Evolutionary conservation across 371 early-diverging fungal genomes (phyloP), one percentile per base, ranked within the genome.

Genomic region (Mucor velutinosus): DNA sequence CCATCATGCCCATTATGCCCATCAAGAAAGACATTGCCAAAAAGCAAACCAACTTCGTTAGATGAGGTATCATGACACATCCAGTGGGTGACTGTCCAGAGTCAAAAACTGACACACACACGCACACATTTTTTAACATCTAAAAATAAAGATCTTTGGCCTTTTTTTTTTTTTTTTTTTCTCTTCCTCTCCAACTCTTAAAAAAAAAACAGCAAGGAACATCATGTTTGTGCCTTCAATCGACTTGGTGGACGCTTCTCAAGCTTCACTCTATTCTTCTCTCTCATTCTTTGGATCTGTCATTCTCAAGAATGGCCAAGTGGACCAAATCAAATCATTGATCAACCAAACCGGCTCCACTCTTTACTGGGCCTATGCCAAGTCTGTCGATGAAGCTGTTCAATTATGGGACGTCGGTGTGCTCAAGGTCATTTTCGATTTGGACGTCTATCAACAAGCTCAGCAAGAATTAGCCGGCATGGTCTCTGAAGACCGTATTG

Each of bases 361-460:
- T n/a, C 73, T 79, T 29, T 86, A 81, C 73, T 88, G 88, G 88
- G 78, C 83, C 25, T 73, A 74, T 41, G 85, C 86, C 45, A 66
- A 60, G 29, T 69, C 73, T 32, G 71, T 81, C 30, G 88, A 89
- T 35, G 72, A 85, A 62, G 87, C 87, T 62, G 75, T 85, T 57
- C 64, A 75, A 21, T 71, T 87, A 27, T 83, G 90, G 72, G 87
- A 89, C 41, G 79, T 81, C n/a, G 90, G 91, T 64, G 81, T 87
- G 11, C 74, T 83, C 64, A 87, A 87, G 70, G 82, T 86, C 27
- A 74, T 89, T 29, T 75, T 90, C 21, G 73, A 81, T 49, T 66
- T 78, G 39, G 67, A 77, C 29, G 71, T 73, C 17, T 80, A 76
- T 65, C 60, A 63, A 7, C 23, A 68, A 37, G 35, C 66, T 39